Evolutionary conservation across 1,139 yeast genomes (phyloP), one percentile per base, ranked within the genome.

Genomic region (Scheffersomyces quercinus): DNA sequence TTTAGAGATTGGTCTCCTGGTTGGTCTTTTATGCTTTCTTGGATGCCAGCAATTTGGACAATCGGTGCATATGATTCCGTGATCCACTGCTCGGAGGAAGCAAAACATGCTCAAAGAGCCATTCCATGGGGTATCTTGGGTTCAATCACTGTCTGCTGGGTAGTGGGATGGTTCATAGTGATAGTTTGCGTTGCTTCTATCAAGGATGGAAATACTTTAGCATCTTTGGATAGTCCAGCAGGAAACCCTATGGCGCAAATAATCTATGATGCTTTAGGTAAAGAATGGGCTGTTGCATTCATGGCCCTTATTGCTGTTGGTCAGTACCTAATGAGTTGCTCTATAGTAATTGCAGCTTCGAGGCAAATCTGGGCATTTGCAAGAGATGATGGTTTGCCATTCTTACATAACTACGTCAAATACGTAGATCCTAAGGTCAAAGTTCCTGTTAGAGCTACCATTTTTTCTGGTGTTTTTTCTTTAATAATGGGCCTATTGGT

Each of bases 1-100:
- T 65, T 63, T 37, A 68, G 83, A 16, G 75, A 69, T 36, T 86
- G 89, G 85, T 70, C 79, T 11, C 61, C 67, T 14, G 90, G 89
- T 12, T 85, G 88, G 86, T 75, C 82, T 3, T 50, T 50, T 29
- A 45, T 50, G 47, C 49, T 49, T 36, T 57, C 65, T 1, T 63
- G 67, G 68, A 51, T 63, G 52, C 70, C 68, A 2, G 62, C 65
- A 3, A 56, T 65, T 36, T 64, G 70, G 69, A 62, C 68, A 20
- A 64, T 64, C 39, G 67, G 67, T 15, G 64, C 70, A 2, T 64
- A 63, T 41, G 69, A 64, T 46, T 60, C 67, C 14, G 63, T 63
- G 28, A 58, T 64, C 35, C 70, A 65, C 50, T 60, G 64, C 58
- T 54, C 66, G 2, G 70, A 64, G 46, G 70, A 65, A 46, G 64